phyloP scores from a whole-genome alignment of 2,329 filamentous ascomycete genomes.

The Metarhizium album region DNA sequence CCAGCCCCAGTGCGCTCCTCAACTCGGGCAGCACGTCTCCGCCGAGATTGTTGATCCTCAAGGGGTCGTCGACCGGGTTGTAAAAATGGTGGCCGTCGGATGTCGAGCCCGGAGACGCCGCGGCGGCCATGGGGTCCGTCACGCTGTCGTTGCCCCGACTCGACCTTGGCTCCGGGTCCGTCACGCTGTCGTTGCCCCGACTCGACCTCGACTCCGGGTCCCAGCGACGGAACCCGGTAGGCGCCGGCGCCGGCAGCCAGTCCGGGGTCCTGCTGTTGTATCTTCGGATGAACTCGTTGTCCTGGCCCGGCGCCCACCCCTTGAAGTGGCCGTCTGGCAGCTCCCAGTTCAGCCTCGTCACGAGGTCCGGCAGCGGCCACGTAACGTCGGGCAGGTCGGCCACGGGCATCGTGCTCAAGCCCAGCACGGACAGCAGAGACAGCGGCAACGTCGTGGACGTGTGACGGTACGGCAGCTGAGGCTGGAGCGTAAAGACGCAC shows the following conservation, averaged over 20 bases:
- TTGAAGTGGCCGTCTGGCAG: neutral
- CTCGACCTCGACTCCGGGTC: neutral
- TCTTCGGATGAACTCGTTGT: neutral
- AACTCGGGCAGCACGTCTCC: slow-evolving; percentile 19
- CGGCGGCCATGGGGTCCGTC: too few species aligned
- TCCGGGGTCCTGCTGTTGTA: neutral
- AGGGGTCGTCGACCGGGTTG: slow-evolving; percentile 23
- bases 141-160: neutral
- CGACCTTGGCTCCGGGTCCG: neutral
- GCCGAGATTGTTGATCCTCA: slow-evolving; percentile 28
- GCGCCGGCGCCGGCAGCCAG: neutral
- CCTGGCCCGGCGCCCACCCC: neutral
- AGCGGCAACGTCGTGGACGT: neutral
- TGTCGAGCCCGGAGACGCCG: neutral
- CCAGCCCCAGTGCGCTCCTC: slow-evolving; percentile 10
- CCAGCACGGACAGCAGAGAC: neutral
- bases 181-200: neutral
- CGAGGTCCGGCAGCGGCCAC: neutral
- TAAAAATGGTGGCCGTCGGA: slow-evolving; percentile 13
- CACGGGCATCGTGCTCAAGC: neutral
- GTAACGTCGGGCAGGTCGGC: neutral
- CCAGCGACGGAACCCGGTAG: neutral
- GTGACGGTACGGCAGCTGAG: neutral
- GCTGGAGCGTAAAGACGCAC: neutral
- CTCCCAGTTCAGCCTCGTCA: neutral